Evolutionary conservation across 2,329 filamentous ascomycete species (phyloP).

Genomic region (Pleurostoma richardsiae): DNA sequence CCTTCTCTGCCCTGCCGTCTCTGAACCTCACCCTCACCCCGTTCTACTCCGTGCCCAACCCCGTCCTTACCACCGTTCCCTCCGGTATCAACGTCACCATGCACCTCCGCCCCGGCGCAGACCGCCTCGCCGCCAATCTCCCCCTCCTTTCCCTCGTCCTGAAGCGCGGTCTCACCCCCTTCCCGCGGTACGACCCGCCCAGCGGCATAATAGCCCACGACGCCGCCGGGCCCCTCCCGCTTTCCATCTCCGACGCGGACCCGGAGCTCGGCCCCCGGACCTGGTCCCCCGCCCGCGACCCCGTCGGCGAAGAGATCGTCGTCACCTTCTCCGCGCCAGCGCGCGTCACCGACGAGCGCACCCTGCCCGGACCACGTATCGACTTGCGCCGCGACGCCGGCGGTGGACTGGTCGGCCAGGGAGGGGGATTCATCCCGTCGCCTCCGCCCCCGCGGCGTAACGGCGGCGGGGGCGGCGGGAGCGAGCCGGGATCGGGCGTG

Average conservation of each 20-base stretch:
- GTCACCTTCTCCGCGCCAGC: slow-evolving; percentile 3
- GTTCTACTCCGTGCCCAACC: neutral
- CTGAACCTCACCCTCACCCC: neutral
- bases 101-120: neutral
- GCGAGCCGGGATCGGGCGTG: neutral
- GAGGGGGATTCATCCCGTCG: slow-evolving; percentile 1
- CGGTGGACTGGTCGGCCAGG: slow-evolving; percentile 3
- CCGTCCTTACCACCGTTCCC: neutral
- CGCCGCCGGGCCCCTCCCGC: neutral
- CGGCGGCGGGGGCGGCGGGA: too few relatives aligned
- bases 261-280: slow-evolving; percentile 1
- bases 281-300: neutral
- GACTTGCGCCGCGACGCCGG: slow-evolving; percentile 4
- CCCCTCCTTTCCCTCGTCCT: slow-evolving; percentile 3
- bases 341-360: slow-evolving; percentile 4
- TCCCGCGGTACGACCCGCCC: slow-evolving; percentile 1
- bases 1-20: neutral
- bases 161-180: neutral
- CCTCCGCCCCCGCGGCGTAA: neutral
- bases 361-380: slow-evolving; percentile 1
- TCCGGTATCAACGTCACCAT: slow-evolving; percentile 3
- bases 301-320: neutral
- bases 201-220: neutral
- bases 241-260: slow-evolving; percentile 1
- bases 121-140: neutral